A percentile compares a stretch with the other conserved stretches of the same genome.
Conservation (phyloP, 805 yeast genomes). For the Cyberlindnera mrakii region DNA sequence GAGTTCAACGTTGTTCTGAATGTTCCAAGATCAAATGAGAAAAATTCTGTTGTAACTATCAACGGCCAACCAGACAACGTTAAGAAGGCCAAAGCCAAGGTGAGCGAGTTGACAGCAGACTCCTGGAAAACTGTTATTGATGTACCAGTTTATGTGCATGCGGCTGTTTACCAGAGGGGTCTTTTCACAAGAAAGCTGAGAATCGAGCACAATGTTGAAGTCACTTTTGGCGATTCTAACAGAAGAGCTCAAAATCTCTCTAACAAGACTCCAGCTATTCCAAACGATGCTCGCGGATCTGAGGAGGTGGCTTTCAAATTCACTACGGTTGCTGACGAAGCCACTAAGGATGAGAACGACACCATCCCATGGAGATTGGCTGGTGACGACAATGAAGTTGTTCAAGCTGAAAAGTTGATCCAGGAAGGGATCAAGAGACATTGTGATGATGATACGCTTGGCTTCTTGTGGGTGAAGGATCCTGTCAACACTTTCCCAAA, state of each 20-base stretch:
- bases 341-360: constrained; percentile 22
- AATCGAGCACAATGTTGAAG: constrained; percentile 47
- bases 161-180: constrained; percentile 63
- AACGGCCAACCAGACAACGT: constrained; percentile 64
- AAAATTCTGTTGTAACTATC: constrained; percentile 46
- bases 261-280: constrained; percentile 39
- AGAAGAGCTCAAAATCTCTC: constrained; percentile 47
- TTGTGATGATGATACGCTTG: constrained; percentile 40
- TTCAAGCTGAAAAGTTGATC: constrained; percentile 46
- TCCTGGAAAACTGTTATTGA: constrained; percentile 44
- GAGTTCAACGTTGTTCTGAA: constrained; percentile 58
- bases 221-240: constrained; percentile 48
- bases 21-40: constrained; percentile 56
- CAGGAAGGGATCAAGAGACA: constrained; percentile 44
- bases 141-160: constrained; percentile 53
- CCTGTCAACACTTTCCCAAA: constrained; percentile 43
- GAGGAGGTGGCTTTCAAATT: constrained; percentile 36
- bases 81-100: constrained; percentile 55
- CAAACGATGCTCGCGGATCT: constrained; percentile 38
- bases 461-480: constrained; percentile 57
- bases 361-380: constrained; percentile 63
- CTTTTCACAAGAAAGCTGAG: constrained; percentile 50
- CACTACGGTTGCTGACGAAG: constrained; percentile 35
- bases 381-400: constrained; percentile 44
- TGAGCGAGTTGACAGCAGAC: constrained; percentile 56